These are phyloP conservation scores for Penicillium bovifimosum DNA, from an alignment of 495 filamentous ascomycete species.

Conservation along the genomic window DNA sequence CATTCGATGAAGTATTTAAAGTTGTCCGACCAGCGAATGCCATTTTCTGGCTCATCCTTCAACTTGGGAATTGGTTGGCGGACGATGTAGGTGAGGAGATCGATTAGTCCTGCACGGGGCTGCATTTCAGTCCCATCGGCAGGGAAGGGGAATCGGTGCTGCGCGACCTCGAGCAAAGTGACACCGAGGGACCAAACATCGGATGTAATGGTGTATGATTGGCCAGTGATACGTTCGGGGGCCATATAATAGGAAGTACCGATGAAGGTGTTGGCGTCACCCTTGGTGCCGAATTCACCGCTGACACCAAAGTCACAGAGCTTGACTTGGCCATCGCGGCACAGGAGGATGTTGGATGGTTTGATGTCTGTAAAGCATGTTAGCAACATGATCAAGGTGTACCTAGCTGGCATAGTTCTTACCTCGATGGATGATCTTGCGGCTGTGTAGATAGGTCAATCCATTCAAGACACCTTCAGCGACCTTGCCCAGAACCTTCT, in stretches of 20 bases:
- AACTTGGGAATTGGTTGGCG: conserved; percentile 91
- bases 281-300: conserved; percentile 96
- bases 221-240: conserved; percentile 92
- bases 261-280: conserved; percentile 98
- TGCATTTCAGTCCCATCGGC: conserved; percentile 92
- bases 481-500: conserved; percentile 97
- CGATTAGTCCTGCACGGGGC: conserved; percentile 81
- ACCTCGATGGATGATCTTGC: conserved; percentile 94
- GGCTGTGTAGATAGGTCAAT: conserved; percentile 89
- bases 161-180: conserved; percentile 92
- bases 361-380: conserved; percentile 67
- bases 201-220: conserved; percentile 96
- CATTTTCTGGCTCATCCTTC: conserved; percentile 79
- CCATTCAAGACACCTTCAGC: conserved; percentile 93
- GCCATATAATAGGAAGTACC: conserved; percentile 99
- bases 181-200: conserved; percentile 98
- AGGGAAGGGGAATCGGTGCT: conserved; percentile 96
- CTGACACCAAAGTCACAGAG: conserved; percentile 97
- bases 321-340: conserved; percentile 88
- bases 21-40: conserved; percentile 86
- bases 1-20: conserved; percentile 99
- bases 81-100: conserved; percentile 94
- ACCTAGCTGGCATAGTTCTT: conserved; percentile 1
- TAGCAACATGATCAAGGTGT: conserved; percentile 1
- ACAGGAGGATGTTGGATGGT: conserved; percentile 93